Evolutionary conservation across 345 rosid genomes (phyloP), one percentile per base, ranked within the genome.

Genomic region (Draba incana): DNA sequence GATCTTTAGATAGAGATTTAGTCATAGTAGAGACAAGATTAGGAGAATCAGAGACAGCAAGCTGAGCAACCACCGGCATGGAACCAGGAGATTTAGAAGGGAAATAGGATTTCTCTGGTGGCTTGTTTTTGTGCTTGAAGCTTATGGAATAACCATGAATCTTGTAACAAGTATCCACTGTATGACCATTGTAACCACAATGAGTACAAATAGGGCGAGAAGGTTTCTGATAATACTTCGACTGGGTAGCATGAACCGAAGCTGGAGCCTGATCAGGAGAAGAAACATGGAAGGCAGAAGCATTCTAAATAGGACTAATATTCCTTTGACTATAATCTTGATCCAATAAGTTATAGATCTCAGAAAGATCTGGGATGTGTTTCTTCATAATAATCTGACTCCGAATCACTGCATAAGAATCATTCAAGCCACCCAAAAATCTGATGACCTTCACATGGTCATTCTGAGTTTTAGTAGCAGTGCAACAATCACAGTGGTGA

Each of bases 381-480:
- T 63, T 49, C 4, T 47, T 63, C 12, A 49, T 37, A 0, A 48
- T 63, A 9, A 63, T 48, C 2, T 49, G 45, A 0, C 46, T 63
- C 1, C 46, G 13, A 1, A 35, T 23, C 0, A 4, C 5, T 0
- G 35, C 3, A 4, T 47, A 33, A 1, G 35, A 47, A 0, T 63
- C 68, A 63, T 63, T 63, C 2, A 63, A 8, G 0, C 56, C 68
- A 0, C 33, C 56, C 4, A 62, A 1, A 1, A 62, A 62, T 8
- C 47, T 62, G 0, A 62, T 62, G 3, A 62, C 10, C 5, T 1
- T 0, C 0, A 8, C 11, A 42, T 59, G 37, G 0, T 25, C 37
- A 0, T 1, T 1, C 3, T 23, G 41, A 0, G 0, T 11, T 0
- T 10, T 4, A 4, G 11, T 20, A 0, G 30, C 4, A 2, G 10